Conservation (phyloP, 805 yeast genomes). For the Candida palmyrensis region DNA sequence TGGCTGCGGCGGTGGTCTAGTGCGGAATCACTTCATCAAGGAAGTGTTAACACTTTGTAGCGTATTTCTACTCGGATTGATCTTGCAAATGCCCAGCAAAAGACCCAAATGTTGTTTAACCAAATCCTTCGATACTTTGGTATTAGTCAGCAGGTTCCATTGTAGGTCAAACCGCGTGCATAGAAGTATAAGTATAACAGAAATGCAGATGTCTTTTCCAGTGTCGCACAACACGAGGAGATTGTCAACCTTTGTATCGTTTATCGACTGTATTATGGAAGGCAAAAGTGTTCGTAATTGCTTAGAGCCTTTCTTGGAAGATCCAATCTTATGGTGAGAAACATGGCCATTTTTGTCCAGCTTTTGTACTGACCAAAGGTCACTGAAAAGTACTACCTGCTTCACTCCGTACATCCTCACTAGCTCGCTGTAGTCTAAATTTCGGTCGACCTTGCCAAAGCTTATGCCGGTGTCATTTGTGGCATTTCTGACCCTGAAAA, state of each 20-base stretch:
- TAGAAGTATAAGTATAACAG: conserved; percentile 50
- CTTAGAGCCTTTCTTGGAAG: conserved; percentile 64
- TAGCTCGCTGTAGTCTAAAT: conserved; percentile 9
- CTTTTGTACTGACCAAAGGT: conserved; percentile 7
- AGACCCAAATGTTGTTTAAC: conserved; percentile 53
- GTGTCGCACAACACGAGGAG: conserved; percentile 53
- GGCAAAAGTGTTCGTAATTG: conserved; percentile 47
- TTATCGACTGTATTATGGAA: conserved; percentile 25
- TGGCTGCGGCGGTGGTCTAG: too few relatives aligned
- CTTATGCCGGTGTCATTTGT: conserved; percentile 19
- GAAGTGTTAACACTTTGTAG: conserved; percentile 63
- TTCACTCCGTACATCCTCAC: too few relatives aligned
- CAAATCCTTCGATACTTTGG: too few relatives aligned
- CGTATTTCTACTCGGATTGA: conserved; percentile 75
- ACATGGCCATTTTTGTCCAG: conserved; percentile 4
- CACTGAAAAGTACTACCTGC: conserved; percentile 21
- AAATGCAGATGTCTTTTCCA: conserved; percentile 64
- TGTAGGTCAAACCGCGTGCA: conserved; percentile 38
- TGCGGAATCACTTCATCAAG: too few relatives aligned
- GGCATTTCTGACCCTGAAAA: conserved; percentile 9
- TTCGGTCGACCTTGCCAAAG: conserved; percentile 19
- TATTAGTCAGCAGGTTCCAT: too few relatives aligned
- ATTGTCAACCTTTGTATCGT: conserved; percentile 9
- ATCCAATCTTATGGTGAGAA: conserved; percentile 15
- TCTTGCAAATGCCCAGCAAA: conserved; percentile 43